Base-by-base conservation (phyloP, 2,329 filamentous ascomycete genomes). In the Diatrype stigma region DNA sequence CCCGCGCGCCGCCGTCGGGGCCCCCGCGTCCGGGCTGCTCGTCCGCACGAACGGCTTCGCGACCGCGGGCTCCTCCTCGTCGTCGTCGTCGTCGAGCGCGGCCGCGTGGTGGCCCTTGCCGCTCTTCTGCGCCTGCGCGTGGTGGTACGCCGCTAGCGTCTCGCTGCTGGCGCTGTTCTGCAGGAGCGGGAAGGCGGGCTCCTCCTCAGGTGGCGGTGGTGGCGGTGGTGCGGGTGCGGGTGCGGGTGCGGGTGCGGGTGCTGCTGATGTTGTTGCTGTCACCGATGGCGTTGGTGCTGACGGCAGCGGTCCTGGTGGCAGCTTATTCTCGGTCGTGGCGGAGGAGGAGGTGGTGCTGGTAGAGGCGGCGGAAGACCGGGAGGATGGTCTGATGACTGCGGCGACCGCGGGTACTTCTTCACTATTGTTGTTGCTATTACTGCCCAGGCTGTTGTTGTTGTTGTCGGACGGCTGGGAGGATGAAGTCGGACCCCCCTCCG, bases 31-130 rank as follows among this genome's bases (percentile, higher is more conserved):
- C 11, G 78, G 80, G 59, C 79, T 84, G 21, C 72, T 74, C 3
- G 74, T 79, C 45, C 82, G 76, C 22, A 79, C 67, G 52, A 84
- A 84, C 3, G 82, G 81, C 52, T 74, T 74, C 22, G 80, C 79
- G 34, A 83, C 74, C 1, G 78, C 76, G 8, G 76, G 75, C 56
- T 84, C 81, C 52, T 84, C 81, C 44, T 81, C 79, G 56, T 81
- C 78, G 54, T 82, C 79, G 48, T 78, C 76, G 53, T 78, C 76
- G 30, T 49, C 34, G 46, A 17, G 12, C 6, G n/a, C 4, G 4
- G 34, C n/a, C 12, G 12, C 34, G 5, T 12, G 6, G 34, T 12
- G 4, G 5, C 56, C 12, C 47, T 42, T 22, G 47, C 34, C 32
- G 14, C 62, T 55, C 52, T 66, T 63, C 45, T 61, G 59, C 22